A percentile compares a stretch with the other conserved stretches of the same genome.
These are phyloP conservation scores for Athelia psychrophila DNA, from an alignment of 1,284 basidiomycete genomes.

Conservation along the genomic window DNA sequence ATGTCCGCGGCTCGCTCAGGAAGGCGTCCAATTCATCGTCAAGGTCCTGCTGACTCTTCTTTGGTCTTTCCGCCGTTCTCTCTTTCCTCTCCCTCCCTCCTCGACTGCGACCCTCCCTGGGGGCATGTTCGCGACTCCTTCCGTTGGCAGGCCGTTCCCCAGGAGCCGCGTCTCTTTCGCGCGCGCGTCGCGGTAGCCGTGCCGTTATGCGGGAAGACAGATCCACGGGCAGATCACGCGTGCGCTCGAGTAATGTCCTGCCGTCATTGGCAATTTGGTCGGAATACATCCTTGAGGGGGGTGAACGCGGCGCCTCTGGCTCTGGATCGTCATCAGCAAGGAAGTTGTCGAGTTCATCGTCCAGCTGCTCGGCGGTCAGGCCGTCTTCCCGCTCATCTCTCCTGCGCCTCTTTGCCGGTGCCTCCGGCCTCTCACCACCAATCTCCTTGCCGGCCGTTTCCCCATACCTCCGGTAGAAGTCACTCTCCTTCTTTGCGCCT, in stretches of 20 bases:
- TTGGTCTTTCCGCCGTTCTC: background rate
- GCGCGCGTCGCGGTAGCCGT: constrained; percentile 37
- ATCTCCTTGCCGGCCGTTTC: constrained; percentile 57
- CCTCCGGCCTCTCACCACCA: constrained; percentile 30
- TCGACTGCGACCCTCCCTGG: background rate
- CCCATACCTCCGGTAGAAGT: constrained; percentile 76
- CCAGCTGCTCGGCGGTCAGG: constrained; percentile 36
- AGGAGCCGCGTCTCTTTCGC: background rate
- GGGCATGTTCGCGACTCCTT: background rate
- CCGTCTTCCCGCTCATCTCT: constrained; percentile 29
- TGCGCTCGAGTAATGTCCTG: constrained; percentile 52
- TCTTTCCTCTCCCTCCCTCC: background rate
- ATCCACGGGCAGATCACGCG: constrained; percentile 33
- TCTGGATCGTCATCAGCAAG: constrained; percentile 40
- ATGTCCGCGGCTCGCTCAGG: background rate
- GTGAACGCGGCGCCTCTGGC: constrained; percentile 34
- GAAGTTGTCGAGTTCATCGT: constrained; percentile 66
- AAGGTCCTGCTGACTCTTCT: background rate
- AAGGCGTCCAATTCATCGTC: constrained; percentile 1
- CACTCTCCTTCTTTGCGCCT: constrained; percentile 63
- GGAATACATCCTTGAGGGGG: constrained; percentile 62
- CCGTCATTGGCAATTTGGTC: constrained; percentile 53
- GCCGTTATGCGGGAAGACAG: constrained; percentile 44
- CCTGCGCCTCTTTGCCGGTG: constrained; percentile 32
- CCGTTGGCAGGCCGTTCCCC: background rate